phyloP scores from a whole-genome alignment of 805 yeast species.

The Ogataea salicorniae region DNA sequence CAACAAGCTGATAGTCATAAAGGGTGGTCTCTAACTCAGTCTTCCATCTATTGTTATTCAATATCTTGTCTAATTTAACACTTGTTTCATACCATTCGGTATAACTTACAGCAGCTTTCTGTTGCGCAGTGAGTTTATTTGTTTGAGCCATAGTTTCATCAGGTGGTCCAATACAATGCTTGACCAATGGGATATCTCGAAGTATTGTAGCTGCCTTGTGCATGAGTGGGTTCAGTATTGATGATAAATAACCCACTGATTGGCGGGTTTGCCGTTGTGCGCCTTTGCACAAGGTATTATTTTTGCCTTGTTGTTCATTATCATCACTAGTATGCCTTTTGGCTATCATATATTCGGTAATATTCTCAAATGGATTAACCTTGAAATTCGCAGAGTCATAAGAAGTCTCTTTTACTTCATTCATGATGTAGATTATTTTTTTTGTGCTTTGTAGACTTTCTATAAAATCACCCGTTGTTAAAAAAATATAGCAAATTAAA shows the following conservation, averaged over 20 bases:
- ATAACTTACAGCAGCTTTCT: constrained; percentile 42
- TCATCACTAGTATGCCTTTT: constrained; percentile 2
- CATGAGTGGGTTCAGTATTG: constrained; percentile 1
- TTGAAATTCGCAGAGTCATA: constrained; percentile 16
- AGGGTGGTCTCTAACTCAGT: constrained; percentile 49
- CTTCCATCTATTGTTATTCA: constrained; percentile 73
- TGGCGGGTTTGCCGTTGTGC: too few species aligned
- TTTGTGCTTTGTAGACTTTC: too few species aligned
- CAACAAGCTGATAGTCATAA: constrained; percentile 67
- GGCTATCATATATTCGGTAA: constrained; percentile 21
- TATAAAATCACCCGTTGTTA: too few species aligned
- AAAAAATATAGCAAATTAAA: too few species aligned
- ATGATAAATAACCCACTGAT: neutral
- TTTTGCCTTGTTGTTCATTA: constrained; percentile 3
- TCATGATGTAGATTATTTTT: constrained; percentile 5
- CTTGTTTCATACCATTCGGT: constrained; percentile 66
- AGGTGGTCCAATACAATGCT: constrained; percentile 35
- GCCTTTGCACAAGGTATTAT: neutral
- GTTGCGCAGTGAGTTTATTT: constrained; percentile 36
- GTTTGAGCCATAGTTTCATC: constrained; percentile 34
- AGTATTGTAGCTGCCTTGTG: constrained; percentile 26
- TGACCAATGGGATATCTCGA: constrained; percentile 29
- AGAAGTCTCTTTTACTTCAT: constrained; percentile 15
- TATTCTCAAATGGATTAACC: constrained; percentile 24
- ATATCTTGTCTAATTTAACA: constrained; percentile 54